Conservation (phyloP, 2,329 filamentous ascomycete species). For the Xylariales sp. region DNA sequence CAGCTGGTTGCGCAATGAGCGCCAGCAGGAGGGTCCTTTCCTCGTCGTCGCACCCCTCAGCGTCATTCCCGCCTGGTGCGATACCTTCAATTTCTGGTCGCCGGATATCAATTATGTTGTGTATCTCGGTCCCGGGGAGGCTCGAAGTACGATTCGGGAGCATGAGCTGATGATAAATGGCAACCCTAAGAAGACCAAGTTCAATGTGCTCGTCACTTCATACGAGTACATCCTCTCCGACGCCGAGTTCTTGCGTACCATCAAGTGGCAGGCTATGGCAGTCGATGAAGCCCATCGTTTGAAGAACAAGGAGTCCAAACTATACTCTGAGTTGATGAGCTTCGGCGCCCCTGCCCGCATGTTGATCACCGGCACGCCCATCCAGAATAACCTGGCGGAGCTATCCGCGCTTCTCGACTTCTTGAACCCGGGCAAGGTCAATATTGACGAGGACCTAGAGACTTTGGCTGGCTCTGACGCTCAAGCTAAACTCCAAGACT, state of each 20-base stretch:
- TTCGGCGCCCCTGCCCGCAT: slow-evolving; percentile 87
- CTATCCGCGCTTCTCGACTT: slow-evolving; percentile 92
- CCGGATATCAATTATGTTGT: slow-evolving; percentile 96
- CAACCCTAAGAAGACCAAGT: slow-evolving; percentile 85
- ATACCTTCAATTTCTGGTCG: slow-evolving; percentile 95
- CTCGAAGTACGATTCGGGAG: slow-evolving; percentile 82
- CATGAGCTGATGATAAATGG: slow-evolving; percentile 84
- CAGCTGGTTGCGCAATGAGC: slow-evolving; percentile 90
- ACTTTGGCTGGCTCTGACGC: slow-evolving; percentile 71
- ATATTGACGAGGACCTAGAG: slow-evolving; percentile 89
- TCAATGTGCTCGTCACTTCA: slow-evolving; percentile 95
- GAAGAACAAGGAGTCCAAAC: slow-evolving; percentile 92
- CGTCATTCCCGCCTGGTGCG: slow-evolving; percentile 96
- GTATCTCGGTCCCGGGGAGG: slow-evolving; percentile 84
- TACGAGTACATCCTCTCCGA: slow-evolving; percentile 95
- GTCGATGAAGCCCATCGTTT: slow-evolving; percentile 95
- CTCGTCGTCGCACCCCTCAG: slow-evolving; percentile 96
- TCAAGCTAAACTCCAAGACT: slow-evolving; percentile 77
- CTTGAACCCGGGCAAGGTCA: slow-evolving; percentile 87
- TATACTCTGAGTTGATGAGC: slow-evolving; percentile 79
- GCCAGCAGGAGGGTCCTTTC: slow-evolving; percentile 88
- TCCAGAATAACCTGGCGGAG: slow-evolving; percentile 94
- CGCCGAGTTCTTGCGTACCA: slow-evolving; percentile 74
- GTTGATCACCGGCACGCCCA: slow-evolving; percentile 92
- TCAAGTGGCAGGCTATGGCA: slow-evolving; percentile 97